Percentiles rank a stretch among this genome's conserved stretches.
Evolutionary conservation across 1,284 basidiomycete genomes (phyloP).

Genomic region (Ustilago cynodontis): DNA sequence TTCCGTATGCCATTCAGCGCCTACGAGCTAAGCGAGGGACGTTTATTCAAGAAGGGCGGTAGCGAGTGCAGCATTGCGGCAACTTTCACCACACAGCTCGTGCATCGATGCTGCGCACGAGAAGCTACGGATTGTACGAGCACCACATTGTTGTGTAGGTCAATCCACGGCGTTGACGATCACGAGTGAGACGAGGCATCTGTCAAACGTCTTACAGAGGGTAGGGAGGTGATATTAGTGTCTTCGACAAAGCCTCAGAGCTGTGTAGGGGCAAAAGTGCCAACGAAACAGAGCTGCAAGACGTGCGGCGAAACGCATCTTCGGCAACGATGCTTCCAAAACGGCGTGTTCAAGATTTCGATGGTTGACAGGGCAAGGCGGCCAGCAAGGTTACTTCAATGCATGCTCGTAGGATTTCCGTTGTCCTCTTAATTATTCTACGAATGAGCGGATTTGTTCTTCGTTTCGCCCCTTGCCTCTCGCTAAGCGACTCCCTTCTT

Average conservation of each 20-base stretch:
- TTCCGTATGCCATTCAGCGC: not conserved
- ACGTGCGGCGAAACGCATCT: conserved; percentile 2
- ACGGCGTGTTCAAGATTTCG: not conserved
- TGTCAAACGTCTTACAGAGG: conserved; percentile 10
- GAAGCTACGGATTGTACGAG: not conserved
- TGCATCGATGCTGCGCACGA: not conserved
- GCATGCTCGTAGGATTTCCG: conserved; percentile 8
- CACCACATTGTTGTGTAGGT: too few relatives aligned
- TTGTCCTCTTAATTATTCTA: conserved; percentile 2
- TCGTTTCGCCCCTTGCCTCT: conserved; percentile 10
- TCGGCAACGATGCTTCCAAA: conserved; percentile 11
- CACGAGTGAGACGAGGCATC: conserved; percentile 22
- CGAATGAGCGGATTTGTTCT: not conserved
- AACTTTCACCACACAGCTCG: not conserved
- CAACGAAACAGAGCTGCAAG: conserved; percentile 1
- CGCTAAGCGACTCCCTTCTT: conserved; percentile 11
- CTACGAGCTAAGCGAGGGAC: not conserved
- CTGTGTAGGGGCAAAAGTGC: not conserved
- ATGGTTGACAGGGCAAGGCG: not conserved
- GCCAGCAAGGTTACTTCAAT: too few relatives aligned
- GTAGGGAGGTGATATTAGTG: not conserved
- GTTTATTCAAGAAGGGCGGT: not conserved
- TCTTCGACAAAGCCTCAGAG: not conserved
- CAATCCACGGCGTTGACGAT: conserved; percentile 2
- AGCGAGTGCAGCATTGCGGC: not conserved